Evolutionary conservation across 768 basidiomycete genomes (phyloP).

Genomic region (Tremella mesenterica): DNA sequence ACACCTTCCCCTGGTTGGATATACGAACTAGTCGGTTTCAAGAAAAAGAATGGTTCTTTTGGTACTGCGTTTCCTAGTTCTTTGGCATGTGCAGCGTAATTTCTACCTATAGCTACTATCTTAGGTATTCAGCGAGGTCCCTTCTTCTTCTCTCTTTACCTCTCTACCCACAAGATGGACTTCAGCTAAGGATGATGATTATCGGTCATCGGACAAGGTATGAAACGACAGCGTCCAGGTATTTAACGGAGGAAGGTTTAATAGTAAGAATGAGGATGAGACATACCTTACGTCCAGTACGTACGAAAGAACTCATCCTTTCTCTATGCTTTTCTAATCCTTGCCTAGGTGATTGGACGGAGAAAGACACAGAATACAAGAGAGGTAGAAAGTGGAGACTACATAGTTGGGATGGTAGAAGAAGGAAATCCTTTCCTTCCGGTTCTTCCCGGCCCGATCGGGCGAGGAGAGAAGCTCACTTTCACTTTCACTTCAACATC

Average conservation of each 20-base stretch:
- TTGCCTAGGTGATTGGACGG: too few species aligned
- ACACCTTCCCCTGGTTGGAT: constrained; percentile 60
- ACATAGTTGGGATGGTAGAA: too few species aligned
- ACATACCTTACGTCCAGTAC: constrained; percentile 1
- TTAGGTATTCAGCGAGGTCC: constrained; percentile 4
- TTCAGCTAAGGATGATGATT: not conserved
- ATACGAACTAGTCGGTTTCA: constrained; percentile 92
- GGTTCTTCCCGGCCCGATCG: too few species aligned
- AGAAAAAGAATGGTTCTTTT: constrained; percentile 95
- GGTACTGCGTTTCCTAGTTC: constrained; percentile 83
- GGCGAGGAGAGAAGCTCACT: too few species aligned
- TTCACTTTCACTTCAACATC: too few species aligned
- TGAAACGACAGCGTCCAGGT: not conserved
- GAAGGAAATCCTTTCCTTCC: too few species aligned
- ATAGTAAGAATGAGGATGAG: not conserved
- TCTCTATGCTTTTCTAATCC: too few species aligned
- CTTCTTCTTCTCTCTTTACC: too few species aligned
- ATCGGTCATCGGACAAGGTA: not conserved
- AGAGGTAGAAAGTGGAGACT: too few species aligned
- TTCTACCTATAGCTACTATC: constrained; percentile 91
- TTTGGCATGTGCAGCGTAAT: constrained; percentile 79
- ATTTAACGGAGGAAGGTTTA: not conserved
- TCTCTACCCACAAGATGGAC: too few species aligned
- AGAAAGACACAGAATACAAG: too few species aligned
- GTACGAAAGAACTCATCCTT: not conserved